A percentile compares a stretch with the other conserved stretches of the same genome.
Evolutionary conservation across 1,284 basidiomycete genomes (phyloP).

Genomic region (Leccinum angustisporum): DNA sequence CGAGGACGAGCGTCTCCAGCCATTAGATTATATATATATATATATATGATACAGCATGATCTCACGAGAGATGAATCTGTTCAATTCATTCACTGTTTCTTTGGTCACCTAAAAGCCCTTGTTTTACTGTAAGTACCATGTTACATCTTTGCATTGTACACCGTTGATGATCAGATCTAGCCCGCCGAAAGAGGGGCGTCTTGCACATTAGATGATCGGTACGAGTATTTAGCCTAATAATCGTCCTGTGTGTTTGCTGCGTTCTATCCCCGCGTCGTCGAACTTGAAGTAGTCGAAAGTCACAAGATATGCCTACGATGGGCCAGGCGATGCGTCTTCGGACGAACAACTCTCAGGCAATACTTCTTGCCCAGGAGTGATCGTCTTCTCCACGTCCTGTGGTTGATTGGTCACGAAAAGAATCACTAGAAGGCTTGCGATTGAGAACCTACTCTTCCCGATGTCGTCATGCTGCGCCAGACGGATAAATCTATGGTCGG

Average conservation of each 20-base stretch:
- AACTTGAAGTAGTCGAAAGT: background rate
- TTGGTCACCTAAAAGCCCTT: background rate
- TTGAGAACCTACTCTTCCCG: slow-evolving; percentile 9
- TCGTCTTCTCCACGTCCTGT: slow-evolving; percentile 12
- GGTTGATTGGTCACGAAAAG: slow-evolving; percentile 1
- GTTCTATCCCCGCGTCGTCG: background rate
- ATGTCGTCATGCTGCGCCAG: slow-evolving; percentile 33
- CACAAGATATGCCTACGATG: background rate
- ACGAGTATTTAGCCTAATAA: slow-evolving; percentile 2
- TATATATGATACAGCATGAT: background rate
- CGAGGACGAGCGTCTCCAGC: background rate
- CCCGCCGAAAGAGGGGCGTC: background rate
- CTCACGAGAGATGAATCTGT: background rate
- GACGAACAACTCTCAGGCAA: background rate
- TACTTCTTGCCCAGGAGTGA: background rate
- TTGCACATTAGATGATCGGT: background rate
- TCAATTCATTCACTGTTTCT: background rate
- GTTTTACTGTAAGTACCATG: background rate
- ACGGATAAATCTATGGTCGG: slow-evolving; percentile 7
- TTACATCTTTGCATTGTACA: slow-evolving; percentile 4
- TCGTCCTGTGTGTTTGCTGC: background rate
- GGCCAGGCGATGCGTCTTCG: background rate
- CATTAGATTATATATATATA: background rate
- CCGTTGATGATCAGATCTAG: background rate
- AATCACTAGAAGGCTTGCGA: background rate